These are phyloP conservation scores for Neurospora hispaniola DNA, from an alignment of 495 filamentous ascomycete species.

Conservation along the genomic window DNA sequence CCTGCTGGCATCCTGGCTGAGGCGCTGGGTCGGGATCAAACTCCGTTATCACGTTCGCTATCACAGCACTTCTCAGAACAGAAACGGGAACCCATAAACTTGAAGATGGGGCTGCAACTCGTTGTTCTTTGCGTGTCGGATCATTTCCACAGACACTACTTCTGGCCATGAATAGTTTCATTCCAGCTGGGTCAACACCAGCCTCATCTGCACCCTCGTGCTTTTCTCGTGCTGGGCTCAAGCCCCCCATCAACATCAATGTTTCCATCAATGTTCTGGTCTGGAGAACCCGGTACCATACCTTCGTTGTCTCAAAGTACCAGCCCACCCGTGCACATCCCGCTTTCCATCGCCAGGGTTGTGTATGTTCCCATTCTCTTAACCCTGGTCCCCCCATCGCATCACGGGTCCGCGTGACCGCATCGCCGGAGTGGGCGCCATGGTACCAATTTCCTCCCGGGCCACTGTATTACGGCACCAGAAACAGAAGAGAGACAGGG, in stretches of 20 bases:
- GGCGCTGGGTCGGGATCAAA: neutral
- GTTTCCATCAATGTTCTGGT: neutral
- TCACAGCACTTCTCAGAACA: neutral
- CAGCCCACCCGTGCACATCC: neutral
- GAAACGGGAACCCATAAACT: neutral
- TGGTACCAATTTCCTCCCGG: constrained; percentile 6
- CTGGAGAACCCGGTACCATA: neutral
- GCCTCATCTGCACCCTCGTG: neutral
- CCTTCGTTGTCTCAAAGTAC: neutral
- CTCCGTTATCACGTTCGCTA: neutral
- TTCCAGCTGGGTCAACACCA: neutral
- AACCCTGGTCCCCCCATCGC: neutral
- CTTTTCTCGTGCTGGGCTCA: neutral
- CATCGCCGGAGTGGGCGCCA: neutral
- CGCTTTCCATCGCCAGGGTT: neutral
- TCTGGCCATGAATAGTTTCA: neutral
- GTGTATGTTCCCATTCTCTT: neutral
- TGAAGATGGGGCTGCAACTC: neutral
- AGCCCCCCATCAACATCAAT: neutral
- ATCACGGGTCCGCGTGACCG: constrained; percentile 17
- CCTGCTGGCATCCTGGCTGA: neutral
- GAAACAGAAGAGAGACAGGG: neutral
- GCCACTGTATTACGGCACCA: neutral
- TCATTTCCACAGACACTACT: neutral
- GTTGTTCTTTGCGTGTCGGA: neutral